Evolutionary conservation across 805 yeast species (phyloP).

Genomic region (Metschnikowia vanudenii): DNA sequence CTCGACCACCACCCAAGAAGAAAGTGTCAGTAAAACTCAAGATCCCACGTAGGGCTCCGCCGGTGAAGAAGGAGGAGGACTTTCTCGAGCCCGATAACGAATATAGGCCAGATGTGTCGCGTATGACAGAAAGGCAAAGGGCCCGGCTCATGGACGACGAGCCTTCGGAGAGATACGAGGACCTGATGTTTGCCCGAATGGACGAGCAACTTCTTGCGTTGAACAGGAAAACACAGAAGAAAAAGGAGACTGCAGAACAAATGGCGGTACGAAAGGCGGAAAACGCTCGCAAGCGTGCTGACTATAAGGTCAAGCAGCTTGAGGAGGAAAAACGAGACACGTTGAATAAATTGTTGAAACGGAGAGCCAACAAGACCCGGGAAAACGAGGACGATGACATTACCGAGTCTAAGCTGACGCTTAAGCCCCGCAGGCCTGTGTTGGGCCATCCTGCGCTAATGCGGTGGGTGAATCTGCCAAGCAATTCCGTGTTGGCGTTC

Average conservation of each 20-base stretch:
- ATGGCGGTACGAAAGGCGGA: constrained; percentile 79
- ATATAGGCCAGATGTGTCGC: constrained; percentile 46
- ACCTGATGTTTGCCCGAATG: constrained; percentile 29
- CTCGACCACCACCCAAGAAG: constrained; percentile 17
- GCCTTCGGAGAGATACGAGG: constrained; percentile 16
- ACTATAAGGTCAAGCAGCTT: constrained; percentile 72
- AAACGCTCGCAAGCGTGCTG: constrained; percentile 82
- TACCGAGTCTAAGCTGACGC: constrained; percentile 18
- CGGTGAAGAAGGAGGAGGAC: constrained; percentile 10
- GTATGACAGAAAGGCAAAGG: constrained; percentile 58
- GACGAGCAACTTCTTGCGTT: constrained; percentile 23
- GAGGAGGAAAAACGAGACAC: constrained; percentile 95
- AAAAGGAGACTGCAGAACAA: constrained; percentile 78
- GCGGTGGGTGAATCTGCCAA: constrained; percentile 36
- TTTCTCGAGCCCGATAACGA: constrained; percentile 45
- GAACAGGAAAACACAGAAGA: constrained; percentile 45
- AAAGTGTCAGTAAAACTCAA: constrained; percentile 15
- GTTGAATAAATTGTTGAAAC: constrained; percentile 76
- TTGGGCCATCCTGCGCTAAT: constrained; percentile 45
- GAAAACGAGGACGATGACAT: constrained; percentile 34
- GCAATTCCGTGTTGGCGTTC: constrained; percentile 13
- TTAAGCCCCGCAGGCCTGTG: constrained; percentile 43
- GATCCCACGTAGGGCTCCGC: constrained; percentile 14
- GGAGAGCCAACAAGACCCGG: constrained; percentile 75
- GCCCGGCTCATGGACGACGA: constrained; percentile 42